Conservation (phyloP, 371 early-diverging fungal genomes). For the Rhizomucor pusillus region DNA sequence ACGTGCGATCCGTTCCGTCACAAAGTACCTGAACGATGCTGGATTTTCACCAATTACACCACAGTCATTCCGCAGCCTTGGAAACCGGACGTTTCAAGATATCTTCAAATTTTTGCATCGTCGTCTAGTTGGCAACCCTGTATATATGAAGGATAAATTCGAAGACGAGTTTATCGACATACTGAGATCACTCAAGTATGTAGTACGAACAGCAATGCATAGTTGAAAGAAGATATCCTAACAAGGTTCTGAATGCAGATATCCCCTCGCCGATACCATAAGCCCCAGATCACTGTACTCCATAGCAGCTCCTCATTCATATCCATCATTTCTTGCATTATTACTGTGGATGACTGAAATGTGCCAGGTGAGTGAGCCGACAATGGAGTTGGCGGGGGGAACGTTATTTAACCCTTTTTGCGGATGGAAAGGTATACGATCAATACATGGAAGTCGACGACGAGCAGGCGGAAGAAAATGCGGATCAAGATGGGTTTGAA, state of each 20-base stretch:
- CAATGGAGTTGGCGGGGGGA: not conserved
- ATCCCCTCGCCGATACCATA: conserved; percentile 87
- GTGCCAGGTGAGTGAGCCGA: not conserved
- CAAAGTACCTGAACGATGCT: conserved; percentile 67
- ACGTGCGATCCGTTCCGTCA: conserved; percentile 59
- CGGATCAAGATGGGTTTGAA: too few relatives aligned
- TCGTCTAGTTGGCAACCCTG: conserved; percentile 73
- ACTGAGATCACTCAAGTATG: conserved; percentile 68
- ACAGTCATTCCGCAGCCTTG: conserved; percentile 67
- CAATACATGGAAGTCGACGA: conserved; percentile 1
- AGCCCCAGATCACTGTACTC: conserved; percentile 80
- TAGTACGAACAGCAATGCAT: not conserved
- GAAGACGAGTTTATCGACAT: conserved; percentile 86
- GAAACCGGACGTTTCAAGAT: conserved; percentile 84
- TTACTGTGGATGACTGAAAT: conserved; percentile 74
- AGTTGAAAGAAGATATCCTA: not conserved
- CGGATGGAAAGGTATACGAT: not conserved
- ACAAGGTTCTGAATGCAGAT: conserved; percentile 25
- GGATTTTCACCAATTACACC: conserved; percentile 66
- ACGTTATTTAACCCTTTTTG: not conserved
- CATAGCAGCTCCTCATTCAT: conserved; percentile 83
- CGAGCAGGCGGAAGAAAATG: not conserved
- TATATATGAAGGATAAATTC: conserved; percentile 66
- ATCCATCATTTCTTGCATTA: conserved; percentile 88
- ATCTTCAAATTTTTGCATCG: conserved; percentile 90